A percentile compares a stretch with the other conserved stretches of the same genome.
phyloP scores from a whole-genome alignment of 257 asterid species.

The Solanum raphanifolium region DNA sequence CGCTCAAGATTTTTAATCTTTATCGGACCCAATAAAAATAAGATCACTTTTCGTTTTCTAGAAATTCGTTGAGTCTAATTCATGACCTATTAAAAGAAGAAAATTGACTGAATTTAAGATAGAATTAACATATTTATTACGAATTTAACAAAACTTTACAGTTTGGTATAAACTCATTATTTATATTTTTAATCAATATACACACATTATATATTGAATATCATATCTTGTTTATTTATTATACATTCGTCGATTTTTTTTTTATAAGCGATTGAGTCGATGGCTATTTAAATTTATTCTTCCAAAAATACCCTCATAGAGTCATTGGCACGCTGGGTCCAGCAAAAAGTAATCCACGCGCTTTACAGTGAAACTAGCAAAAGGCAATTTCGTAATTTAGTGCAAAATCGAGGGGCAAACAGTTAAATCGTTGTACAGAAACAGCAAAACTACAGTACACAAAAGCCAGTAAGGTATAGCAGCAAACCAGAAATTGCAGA shows the following conservation, averaged over 20 bases:
- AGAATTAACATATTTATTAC: background rate
- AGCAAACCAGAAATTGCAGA: background rate
- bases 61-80: too few species aligned
- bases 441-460: conserved; percentile 25
- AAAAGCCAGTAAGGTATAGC: conserved; percentile 10
- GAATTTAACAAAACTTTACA: too few species aligned
- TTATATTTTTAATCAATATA: background rate
- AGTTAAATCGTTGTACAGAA: background rate
- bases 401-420: conserved; percentile 16
- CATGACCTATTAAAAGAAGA: background rate
- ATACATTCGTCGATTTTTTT: background rate
- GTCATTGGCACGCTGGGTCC: background rate
- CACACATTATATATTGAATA: background rate
- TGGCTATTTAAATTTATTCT: background rate
- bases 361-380: background rate
- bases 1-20: background rate
- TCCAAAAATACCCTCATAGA: background rate
- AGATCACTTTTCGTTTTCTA: background rate
- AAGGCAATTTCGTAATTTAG: conserved; percentile 18
- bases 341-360: background rate
- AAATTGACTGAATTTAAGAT: background rate
- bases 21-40: background rate
- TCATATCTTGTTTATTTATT: too few species aligned
- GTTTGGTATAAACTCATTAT: too few species aligned
- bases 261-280: background rate